A percentile compares a stretch with the other conserved stretches of the same genome.
Conservation (phyloP, 768 basidiomycete genomes). For the Pleurotus sapidus region DNA sequence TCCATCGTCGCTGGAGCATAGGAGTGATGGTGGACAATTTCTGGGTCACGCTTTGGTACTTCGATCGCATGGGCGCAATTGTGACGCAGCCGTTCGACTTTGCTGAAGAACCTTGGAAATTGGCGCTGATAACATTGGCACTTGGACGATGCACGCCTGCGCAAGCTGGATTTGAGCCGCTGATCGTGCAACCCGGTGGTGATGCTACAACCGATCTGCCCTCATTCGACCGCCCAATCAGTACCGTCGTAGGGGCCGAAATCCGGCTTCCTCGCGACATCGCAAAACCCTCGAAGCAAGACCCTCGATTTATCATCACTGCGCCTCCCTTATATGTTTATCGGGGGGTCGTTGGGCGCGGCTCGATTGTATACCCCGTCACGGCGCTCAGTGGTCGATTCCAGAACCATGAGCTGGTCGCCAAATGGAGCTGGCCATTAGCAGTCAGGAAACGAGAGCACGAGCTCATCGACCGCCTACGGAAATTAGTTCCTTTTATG, state of each 20-base stretch:
- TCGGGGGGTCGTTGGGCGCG: neutral
- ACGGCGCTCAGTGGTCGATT: neutral
- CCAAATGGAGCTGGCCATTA: neutral
- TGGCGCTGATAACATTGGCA: neutral
- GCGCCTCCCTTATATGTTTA: neutral
- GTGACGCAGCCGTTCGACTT: neutral
- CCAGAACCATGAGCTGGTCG: neutral
- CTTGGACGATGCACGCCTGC: neutral
- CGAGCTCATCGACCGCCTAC: neutral
- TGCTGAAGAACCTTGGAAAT: neutral
- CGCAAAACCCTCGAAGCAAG: neutral
- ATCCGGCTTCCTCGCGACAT: neutral
- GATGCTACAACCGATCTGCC: neutral
- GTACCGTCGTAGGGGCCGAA: neutral
- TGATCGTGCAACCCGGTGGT: neutral
- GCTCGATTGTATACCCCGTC: neutral
- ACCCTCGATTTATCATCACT: neutral
- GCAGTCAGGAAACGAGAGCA: neutral
- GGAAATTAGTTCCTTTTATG: neutral
- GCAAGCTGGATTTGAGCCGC: constrained; percentile 1
- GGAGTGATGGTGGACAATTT: neutral
- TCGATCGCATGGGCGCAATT: neutral
- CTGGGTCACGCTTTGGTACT: neutral
- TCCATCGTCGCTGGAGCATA: neutral
- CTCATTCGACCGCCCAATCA: neutral